A percentile compares a stretch with the other conserved stretches of the same genome.
Conservation (phyloP, 306 rosid species). For the Amphicarpaea edgeworthii region DNA sequence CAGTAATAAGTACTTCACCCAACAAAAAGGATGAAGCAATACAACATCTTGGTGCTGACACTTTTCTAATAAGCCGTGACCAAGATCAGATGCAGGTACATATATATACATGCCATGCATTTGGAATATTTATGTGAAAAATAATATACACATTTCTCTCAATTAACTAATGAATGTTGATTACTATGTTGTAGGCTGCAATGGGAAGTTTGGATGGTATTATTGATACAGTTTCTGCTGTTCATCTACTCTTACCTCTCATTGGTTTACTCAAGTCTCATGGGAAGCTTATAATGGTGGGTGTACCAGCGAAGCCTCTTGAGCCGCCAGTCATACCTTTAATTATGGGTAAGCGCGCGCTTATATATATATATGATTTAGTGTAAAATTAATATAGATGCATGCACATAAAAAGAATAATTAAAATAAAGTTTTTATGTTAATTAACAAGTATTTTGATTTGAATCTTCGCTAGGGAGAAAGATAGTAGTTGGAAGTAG, state of each 20-base stretch:
- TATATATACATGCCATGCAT: not conserved
- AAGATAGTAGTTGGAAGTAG: slow-evolving; percentile 38
- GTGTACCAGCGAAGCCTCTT: slow-evolving; percentile 52
- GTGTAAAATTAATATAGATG: too few species aligned
- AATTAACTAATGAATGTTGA: not conserved
- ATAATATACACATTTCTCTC: not conserved
- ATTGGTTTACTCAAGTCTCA: slow-evolving; percentile 50
- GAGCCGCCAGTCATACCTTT: slow-evolving; percentile 50
- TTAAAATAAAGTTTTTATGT: too few species aligned
- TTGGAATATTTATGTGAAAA: not conserved
- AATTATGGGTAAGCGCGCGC: slow-evolving; percentile 39
- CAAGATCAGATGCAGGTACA: slow-evolving; percentile 54
- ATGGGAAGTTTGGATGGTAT: slow-evolving; percentile 60
- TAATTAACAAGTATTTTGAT: too few species aligned
- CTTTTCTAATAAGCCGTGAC: slow-evolving; percentile 58
- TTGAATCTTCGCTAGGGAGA: too few species aligned
- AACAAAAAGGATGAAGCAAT: slow-evolving; percentile 59
- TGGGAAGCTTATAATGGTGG: slow-evolving; percentile 63
- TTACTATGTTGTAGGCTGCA: slow-evolving; percentile 47
- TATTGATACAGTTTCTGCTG: slow-evolving; percentile 56
- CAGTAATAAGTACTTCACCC: slow-evolving; percentile 64
- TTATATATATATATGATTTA: not conserved
- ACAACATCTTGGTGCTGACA: slow-evolving; percentile 54
- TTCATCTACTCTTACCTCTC: slow-evolving; percentile 56
- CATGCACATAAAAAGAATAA: not conserved